A percentile compares a stretch with the other conserved stretches of the same genome.
phyloP scores from a whole-genome alignment of 179 eudicot genomes.

The Spergularia azorica region DNA sequence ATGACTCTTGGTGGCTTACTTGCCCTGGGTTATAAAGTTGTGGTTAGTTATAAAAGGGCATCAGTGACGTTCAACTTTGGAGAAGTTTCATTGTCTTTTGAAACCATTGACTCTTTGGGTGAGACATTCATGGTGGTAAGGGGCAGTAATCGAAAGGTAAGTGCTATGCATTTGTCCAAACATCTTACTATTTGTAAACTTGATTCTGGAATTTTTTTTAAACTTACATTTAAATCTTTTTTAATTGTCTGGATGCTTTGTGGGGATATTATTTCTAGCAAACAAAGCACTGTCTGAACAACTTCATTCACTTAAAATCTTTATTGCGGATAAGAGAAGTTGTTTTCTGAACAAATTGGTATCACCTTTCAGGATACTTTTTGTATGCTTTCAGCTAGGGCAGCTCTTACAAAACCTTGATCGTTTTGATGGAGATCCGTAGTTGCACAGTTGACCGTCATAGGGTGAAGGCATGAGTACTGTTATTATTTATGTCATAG shows the following conservation, averaged over 20 bases:
- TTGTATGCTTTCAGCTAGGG: neutral
- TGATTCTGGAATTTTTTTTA: neutral
- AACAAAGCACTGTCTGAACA: neutral
- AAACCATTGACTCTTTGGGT: slow-evolving; percentile 84
- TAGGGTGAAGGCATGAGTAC: neutral
- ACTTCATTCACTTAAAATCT: neutral
- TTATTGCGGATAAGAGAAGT: neutral
- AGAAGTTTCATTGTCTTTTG: slow-evolving; percentile 77
- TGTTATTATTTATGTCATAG: neutral
- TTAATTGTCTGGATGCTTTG: neutral
- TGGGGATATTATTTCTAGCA: slow-evolving; percentile 2
- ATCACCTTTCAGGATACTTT: neutral
- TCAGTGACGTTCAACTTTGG: slow-evolving; percentile 64
- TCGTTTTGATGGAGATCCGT: neutral
- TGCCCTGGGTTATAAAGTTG: slow-evolving; percentile 91
- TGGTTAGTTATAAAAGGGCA: slow-evolving; percentile 92
- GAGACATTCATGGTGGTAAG: slow-evolving; percentile 93
- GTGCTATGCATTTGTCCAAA: slow-evolving; percentile 8
- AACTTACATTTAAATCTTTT: neutral
- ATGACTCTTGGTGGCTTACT: slow-evolving; percentile 97
- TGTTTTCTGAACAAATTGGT: neutral
- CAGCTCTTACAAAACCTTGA: neutral
- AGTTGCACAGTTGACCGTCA: neutral
- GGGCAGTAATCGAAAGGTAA: slow-evolving; percentile 88
- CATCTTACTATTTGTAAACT: neutral